Conservation (phyloP, 345 rosid species). For the Excoecaria agallocha region DNA sequence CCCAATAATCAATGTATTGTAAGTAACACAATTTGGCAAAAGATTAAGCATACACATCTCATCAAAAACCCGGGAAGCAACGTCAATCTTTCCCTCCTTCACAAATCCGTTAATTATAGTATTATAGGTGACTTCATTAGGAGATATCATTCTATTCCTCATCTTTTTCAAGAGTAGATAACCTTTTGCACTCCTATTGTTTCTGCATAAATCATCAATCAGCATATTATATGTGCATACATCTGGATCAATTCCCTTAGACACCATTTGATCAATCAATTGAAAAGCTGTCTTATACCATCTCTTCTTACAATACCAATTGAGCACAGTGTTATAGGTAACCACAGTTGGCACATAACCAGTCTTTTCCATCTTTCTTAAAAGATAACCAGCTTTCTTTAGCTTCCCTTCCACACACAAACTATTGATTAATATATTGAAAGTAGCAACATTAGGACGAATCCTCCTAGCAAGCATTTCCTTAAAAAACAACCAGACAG, state of each 20-base stretch:
- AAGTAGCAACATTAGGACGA: constrained; percentile 77
- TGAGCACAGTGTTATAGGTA: constrained; percentile 73
- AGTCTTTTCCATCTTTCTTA: constrained; percentile 75
- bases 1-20: constrained; percentile 68
- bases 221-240: constrained; percentile 79
- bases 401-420: constrained; percentile 68
- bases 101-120: constrained; percentile 70
- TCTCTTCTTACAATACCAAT: constrained; percentile 78
- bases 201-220: constrained; percentile 70
- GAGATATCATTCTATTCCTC: constrained; percentile 63
- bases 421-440: constrained; percentile 72
- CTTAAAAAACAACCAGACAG: constrained; percentile 65
- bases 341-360: constrained; percentile 70
- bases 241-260: constrained; percentile 69
- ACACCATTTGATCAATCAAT: constrained; percentile 66
- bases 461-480: constrained; percentile 66
- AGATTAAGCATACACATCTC: constrained; percentile 64
- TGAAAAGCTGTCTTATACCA: constrained; percentile 57
- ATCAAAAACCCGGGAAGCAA: constrained; percentile 55
- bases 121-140: constrained; percentile 73
- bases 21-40: constrained; percentile 56
- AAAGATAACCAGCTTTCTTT: constrained; percentile 57
- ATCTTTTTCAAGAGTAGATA: constrained; percentile 72
- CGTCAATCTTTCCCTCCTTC: constrained; percentile 59
- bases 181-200: constrained; percentile 67